Evolutionary conservation across 2,329 filamentous ascomycete species (phyloP), one percentile per base, ranked within the genome.

Genomic region (Geosmithia flava): DNA sequence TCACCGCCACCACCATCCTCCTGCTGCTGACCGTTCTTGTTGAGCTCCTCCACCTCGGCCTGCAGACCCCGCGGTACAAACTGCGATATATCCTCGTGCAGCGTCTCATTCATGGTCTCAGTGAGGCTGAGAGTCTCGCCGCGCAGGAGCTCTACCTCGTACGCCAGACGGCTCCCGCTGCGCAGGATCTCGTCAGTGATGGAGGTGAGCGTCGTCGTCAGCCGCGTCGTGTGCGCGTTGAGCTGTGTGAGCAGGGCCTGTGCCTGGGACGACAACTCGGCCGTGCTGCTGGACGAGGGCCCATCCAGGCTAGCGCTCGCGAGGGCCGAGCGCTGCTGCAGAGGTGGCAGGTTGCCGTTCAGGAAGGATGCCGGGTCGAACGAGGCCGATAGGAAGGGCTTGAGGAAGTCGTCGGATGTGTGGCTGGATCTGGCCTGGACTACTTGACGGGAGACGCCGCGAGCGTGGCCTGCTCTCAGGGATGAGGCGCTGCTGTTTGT

Each of bases 131-230:
- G 68, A 2, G 88, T 85, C 65, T 96, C 90, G 53, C 90, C 90
- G n/a, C 89, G 80, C 45, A 97, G 66, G 17, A 97, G 77, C 65
- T 97, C 91, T 19, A 97, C 91, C 65, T 97, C 87, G 60, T 98
- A 98, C 19, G 90, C 88, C 49, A 98, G 70, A 3, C 91, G 78
- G 53, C 87, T 88, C 23, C 90, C 87, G 58, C 87, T 90, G 49
- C 93, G 80, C 52, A 98, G 67, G 53, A 98, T 97, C 55, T 97
- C 93, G 63, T 98, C 91, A 11, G 93, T 96, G 51, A 97, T 72
- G 58, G 91, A 83, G 30, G 89, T 95, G 50, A 98, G 74, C 44
- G 82, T 86, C 48, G 76, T 81, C 15, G 89, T 88, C 7, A 96
- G 71, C 44, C 89, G 79, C 17, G 87, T 84, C 2, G 89, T 95